phyloP scores from a whole-genome alignment of 1,139 yeast genomes.

The Wickerhamiella pararugosa region DNA sequence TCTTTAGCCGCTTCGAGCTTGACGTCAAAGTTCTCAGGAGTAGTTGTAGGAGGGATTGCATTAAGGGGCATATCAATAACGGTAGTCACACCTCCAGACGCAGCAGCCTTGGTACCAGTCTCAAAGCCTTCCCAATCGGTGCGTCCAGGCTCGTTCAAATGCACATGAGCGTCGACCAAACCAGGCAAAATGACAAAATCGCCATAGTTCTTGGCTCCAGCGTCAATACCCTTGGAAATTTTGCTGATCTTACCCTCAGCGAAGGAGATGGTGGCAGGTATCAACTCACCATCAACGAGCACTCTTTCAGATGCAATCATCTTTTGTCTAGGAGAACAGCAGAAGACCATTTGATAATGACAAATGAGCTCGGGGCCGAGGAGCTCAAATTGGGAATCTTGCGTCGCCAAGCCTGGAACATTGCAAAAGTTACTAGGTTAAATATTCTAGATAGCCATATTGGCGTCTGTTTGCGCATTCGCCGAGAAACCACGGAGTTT shows the following conservation, averaged over 20 bases:
- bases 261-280: conserved; percentile 55
- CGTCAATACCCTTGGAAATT: conserved; percentile 28
- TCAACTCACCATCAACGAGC: conserved; percentile 35
- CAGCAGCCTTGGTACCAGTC: conserved; percentile 84
- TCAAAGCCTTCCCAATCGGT: conserved; percentile 96
- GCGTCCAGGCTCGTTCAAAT: conserved; percentile 84
- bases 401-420: neutral
- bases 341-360: conserved; percentile 2
- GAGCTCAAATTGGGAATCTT: neutral
- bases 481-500: neutral
- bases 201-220: conserved; percentile 31
- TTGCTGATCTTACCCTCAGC: conserved; percentile 52
- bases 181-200: conserved; percentile 74
- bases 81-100: conserved; percentile 91
- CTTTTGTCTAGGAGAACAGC: conserved; percentile 4
- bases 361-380: neutral
- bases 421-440: neutral
- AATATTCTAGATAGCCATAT: neutral
- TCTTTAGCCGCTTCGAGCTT: conserved; percentile 66
- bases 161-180: conserved; percentile 85
- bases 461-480: neutral
- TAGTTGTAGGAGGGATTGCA: conserved; percentile 91
- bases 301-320: conserved; percentile 47
- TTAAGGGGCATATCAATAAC: conserved; percentile 93
- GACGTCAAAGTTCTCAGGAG: conserved; percentile 53